A percentile compares a stretch with the other conserved stretches of the same genome.
phyloP scores from a whole-genome alignment of 805 yeast genomes.

The Saturnispora gosingensis region DNA sequence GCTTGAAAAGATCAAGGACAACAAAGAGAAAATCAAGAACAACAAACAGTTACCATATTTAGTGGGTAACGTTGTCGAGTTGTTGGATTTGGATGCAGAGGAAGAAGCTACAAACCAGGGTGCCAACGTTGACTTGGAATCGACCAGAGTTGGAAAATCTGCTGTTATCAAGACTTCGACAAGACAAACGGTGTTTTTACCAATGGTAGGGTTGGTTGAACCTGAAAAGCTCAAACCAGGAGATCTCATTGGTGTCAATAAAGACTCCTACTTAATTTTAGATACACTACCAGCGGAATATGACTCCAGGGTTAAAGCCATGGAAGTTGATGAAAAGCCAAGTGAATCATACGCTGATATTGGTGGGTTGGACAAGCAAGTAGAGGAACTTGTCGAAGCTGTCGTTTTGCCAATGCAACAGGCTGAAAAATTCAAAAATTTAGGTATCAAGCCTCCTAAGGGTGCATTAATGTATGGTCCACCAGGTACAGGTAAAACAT shows the following conservation, averaged over 20 bases:
- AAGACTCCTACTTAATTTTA: conserved; percentile 86
- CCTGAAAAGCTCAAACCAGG: conserved; percentile 91
- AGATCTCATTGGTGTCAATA: conserved; percentile 94
- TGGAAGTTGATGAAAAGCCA: conserved; percentile 99
- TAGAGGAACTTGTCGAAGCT: conserved; percentile 96
- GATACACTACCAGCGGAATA: conserved; percentile 96
- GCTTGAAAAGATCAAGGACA: conserved; percentile 90
- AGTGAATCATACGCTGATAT: conserved; percentile 95
- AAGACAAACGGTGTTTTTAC: conserved; percentile 93
- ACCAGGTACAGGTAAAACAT: conserved; percentile 98
- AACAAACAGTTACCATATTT: conserved; percentile 92
- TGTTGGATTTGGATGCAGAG: conserved; percentile 79
- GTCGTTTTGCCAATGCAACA: conserved; percentile 98
- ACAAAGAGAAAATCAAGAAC: conserved; percentile 90
- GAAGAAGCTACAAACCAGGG: conserved; percentile 83
- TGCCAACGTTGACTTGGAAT: conserved; percentile 88
- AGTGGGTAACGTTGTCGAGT: conserved; percentile 94
- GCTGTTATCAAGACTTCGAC: conserved; percentile 98
- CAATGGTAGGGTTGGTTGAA: conserved; percentile 91
- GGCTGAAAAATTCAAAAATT: conserved; percentile 85
- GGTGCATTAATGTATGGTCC: conserved; percentile 99
- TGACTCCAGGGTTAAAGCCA: conserved; percentile 93
- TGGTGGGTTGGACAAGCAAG: conserved; percentile 97
- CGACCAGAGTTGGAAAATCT: conserved; percentile 87
- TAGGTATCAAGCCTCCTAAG: conserved; percentile 96